Evolutionary conservation across 192 early-diverging fungal genomes (phyloP).

Genomic region (Coemansia sp.): DNA sequence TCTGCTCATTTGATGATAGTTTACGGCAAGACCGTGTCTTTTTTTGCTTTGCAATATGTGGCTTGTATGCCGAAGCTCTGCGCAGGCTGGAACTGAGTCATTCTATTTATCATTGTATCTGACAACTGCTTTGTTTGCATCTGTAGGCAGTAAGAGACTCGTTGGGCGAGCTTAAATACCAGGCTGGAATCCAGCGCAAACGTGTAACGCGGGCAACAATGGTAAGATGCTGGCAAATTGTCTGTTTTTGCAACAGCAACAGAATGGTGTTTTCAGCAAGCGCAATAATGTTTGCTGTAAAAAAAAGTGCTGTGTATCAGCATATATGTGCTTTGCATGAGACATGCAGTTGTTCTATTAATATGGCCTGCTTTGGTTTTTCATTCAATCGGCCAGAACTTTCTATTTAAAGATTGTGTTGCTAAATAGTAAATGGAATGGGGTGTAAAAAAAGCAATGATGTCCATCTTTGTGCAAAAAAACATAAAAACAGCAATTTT

Average conservation of each 20-base stretch:
- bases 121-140: not conserved
- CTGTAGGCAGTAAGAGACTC: slow-evolving; percentile 31
- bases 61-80: not conserved
- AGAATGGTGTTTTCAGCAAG: no score
- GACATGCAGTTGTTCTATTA: no score
- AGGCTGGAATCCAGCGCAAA: slow-evolving; percentile 42
- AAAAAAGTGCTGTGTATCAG: not conserved
- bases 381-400: no score
- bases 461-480: not conserved
- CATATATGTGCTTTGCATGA: not conserved
- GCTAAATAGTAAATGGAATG: no score
- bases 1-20: not conserved
- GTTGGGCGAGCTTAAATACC: slow-evolving; percentile 42
- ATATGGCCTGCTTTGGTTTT: no score
- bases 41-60: not conserved
- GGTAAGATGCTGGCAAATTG: slow-evolving; percentile 28
- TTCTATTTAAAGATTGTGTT: no score
- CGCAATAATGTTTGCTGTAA: not conserved
- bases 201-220: slow-evolving; percentile 49
- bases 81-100: no score
- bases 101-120: not conserved
- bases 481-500: not conserved
- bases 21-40: not conserved
- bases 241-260: no score
- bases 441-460: no score